Conservation (phyloP, 371 early-diverging fungal species). For the Syncephalastrum monosporum region DNA sequence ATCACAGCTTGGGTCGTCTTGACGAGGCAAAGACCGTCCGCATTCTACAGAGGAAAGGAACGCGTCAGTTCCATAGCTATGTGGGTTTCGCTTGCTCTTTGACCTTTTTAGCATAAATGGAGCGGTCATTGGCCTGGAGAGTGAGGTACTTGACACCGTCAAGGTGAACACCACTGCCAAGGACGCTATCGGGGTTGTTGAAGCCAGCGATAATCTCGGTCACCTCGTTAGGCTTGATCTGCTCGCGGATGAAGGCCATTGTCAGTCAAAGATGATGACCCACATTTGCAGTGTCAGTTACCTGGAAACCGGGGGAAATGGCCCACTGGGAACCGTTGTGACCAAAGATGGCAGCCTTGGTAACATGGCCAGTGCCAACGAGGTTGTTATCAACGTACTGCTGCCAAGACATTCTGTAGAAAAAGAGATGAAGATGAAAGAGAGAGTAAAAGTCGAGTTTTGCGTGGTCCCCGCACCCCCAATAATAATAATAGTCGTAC, state of each 20-base stretch:
- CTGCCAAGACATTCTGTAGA: constrained; percentile 78
- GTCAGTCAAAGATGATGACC: too few species aligned
- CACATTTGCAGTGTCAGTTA: constrained; percentile 18
- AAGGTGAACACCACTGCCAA: constrained; percentile 67
- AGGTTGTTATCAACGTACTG: constrained; percentile 85
- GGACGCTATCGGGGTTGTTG: constrained; percentile 53
- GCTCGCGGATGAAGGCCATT: background rate
- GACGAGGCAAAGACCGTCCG: constrained; percentile 69
- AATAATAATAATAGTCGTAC: too few species aligned
- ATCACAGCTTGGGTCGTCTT: constrained; percentile 86
- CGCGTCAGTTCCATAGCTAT: constrained; percentile 2
- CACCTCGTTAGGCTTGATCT: constrained; percentile 64
- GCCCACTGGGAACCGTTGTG: constrained; percentile 83
- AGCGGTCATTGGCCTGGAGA: constrained; percentile 63
- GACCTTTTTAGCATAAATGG: constrained; percentile 83
- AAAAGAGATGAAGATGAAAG: constrained; percentile 10
- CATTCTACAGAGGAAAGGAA: constrained; percentile 46
- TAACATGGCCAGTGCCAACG: constrained; percentile 72
- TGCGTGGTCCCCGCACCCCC: too few species aligned
- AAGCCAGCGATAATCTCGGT: constrained; percentile 63
- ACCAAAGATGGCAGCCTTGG: constrained; percentile 80
- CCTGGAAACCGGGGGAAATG: constrained; percentile 65
- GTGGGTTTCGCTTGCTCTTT: constrained; percentile 15
- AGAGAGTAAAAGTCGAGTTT: too few species aligned
- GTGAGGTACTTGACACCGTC: constrained; percentile 74